phyloP scores from a whole-genome alignment of 495 filamentous ascomycete genomes.

The Neurospora terricola region DNA sequence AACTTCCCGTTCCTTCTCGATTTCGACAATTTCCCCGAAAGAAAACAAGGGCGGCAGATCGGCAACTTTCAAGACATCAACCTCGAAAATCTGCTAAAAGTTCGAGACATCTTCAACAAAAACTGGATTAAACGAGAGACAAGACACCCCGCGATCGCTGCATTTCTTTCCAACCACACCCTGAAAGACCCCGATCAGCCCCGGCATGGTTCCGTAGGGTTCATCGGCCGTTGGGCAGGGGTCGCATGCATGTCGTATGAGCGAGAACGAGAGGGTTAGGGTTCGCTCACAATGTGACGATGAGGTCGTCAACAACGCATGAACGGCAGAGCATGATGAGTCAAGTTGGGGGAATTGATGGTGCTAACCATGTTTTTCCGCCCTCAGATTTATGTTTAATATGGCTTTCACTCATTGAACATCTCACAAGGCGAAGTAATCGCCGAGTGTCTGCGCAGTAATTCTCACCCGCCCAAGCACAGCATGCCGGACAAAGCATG shows the following conservation, averaged over 20 bases:
- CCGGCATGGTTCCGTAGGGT: not conserved
- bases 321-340: not conserved
- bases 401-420: not conserved
- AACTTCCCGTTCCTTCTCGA: not conserved
- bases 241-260: too few species aligned
- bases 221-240: not conserved
- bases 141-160: not conserved
- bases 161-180: not conserved
- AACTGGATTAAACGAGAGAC: not conserved
- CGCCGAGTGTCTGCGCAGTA: not conserved
- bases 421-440: not conserved
- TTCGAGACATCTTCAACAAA: not conserved
- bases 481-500: not conserved
- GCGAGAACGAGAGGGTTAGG: not conserved
- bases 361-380: not conserved
- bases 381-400: not conserved
- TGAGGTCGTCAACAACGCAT: not conserved
- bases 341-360: not conserved
- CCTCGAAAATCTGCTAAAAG: not conserved
- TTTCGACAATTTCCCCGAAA: not conserved
- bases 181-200: not conserved
- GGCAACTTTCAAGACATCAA: not conserved
- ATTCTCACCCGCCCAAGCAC: not conserved
- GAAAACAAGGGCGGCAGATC: not conserved
- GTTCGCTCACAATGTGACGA: not conserved